Evolutionary conservation across 2,329 filamentous ascomycete genomes (phyloP).

Genomic region (Xylaria sp.): DNA sequence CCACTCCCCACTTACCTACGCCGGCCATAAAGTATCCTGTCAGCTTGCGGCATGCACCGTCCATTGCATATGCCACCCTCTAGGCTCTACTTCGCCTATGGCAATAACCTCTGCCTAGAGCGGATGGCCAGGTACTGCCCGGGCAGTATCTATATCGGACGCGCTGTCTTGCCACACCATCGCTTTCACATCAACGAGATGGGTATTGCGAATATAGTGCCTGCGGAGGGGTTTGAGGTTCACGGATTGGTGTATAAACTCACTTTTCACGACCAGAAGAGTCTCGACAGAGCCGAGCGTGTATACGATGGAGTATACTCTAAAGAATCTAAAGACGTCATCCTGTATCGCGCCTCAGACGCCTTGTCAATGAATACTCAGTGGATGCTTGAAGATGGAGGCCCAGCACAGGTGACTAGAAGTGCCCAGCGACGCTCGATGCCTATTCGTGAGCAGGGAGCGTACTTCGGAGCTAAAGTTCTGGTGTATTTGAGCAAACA

Average conservation of each 20-base stretch:
- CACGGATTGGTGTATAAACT: constrained; percentile 12
- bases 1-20: neutral
- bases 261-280: neutral
- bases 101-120: constrained; percentile 12
- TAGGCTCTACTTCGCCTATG: constrained; percentile 19
- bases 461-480: neutral
- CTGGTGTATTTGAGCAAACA: neutral
- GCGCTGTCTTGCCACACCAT: constrained; percentile 8
- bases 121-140: constrained; percentile 10
- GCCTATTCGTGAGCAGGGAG: neutral
- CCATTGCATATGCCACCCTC: neutral
- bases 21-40: neutral
- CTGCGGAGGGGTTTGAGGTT: neutral
- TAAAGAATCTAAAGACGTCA: constrained; percentile 1
- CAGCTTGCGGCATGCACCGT: neutral
- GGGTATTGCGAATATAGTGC: constrained; percentile 2
- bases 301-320: neutral
- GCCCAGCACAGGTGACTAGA: neutral
- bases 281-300: constrained; percentile 4
- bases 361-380: neutral
- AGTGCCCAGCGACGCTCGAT: neutral
- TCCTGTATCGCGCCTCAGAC: neutral
- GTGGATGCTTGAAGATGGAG: neutral
- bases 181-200: constrained; percentile 6
- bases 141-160: neutral